Conservation (phyloP, 2,329 filamentous ascomycete genomes). For the Truncatella angustata region DNA sequence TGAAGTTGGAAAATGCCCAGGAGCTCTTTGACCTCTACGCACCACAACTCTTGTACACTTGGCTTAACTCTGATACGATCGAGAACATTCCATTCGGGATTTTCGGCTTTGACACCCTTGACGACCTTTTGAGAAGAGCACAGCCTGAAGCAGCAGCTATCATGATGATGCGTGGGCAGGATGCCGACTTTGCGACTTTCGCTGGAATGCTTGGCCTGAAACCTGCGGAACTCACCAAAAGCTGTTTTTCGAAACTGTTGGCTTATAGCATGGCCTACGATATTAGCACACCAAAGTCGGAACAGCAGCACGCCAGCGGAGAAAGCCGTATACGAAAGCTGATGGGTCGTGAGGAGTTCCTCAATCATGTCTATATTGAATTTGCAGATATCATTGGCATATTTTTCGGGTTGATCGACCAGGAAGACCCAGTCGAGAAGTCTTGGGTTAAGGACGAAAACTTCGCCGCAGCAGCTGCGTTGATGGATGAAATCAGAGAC, state of each 20-base stretch:
- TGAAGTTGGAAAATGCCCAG: slow-evolving; percentile 64
- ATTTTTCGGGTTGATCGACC: slow-evolving; percentile 74
- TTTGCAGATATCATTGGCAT: slow-evolving; percentile 76
- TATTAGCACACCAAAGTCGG: slow-evolving; percentile 45
- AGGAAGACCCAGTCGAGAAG: slow-evolving; percentile 71
- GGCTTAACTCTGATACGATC: slow-evolving; percentile 69
- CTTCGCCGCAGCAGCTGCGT: slow-evolving; percentile 60
- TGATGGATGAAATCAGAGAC: slow-evolving; percentile 66
- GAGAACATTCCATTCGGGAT: slow-evolving; percentile 78
- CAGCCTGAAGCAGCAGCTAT: slow-evolving; percentile 78
- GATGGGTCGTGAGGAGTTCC: slow-evolving; percentile 66
- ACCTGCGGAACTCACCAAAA: slow-evolving; percentile 57
- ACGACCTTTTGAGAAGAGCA: slow-evolving; percentile 67
- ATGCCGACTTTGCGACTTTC: slow-evolving; percentile 60
- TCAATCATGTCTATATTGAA: slow-evolving; percentile 61
- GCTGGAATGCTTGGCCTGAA: slow-evolving; percentile 54
- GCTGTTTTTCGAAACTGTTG: slow-evolving; percentile 73
- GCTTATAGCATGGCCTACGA: slow-evolving; percentile 84
- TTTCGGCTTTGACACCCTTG: slow-evolving; percentile 72
- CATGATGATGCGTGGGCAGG: slow-evolving; percentile 76
- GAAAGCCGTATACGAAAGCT: slow-evolving; percentile 67
- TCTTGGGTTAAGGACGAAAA: slow-evolving; percentile 59
- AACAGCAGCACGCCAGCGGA: slow-evolving; percentile 50
- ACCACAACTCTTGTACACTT: slow-evolving; percentile 86
- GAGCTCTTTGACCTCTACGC: slow-evolving; percentile 82